These are phyloP conservation scores for Eremomyces bilateralis DNA, from an alignment of 495 filamentous ascomycete genomes.

Conservation along the genomic window DNA sequence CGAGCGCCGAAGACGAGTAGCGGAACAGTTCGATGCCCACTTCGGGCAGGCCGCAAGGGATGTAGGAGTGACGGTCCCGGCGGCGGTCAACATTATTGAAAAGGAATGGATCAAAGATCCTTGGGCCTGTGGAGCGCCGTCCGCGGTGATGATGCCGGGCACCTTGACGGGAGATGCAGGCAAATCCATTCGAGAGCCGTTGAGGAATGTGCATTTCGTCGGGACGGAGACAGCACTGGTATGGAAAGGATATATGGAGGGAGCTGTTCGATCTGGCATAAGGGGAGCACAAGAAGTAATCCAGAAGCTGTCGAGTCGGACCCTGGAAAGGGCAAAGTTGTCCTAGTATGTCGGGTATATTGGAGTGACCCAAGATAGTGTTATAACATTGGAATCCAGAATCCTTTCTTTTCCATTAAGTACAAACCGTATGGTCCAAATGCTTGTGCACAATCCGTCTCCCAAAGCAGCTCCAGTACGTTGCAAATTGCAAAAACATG, in stretches of 20 bases:
- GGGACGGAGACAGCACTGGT: slow-evolving; percentile 15
- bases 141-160: slow-evolving; percentile 7
- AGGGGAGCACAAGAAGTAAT: slow-evolving; percentile 11
- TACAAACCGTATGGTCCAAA: background rate
- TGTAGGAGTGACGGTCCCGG: slow-evolving; percentile 1
- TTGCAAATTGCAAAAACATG: background rate
- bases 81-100: slow-evolving; percentile 8
- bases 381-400: background rate
- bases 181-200: slow-evolving; percentile 5
- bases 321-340: background rate
- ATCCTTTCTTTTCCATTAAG: background rate
- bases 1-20: background rate
- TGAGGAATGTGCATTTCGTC: slow-evolving; percentile 15
- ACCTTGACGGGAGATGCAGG: slow-evolving; percentile 1
- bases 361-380: too few species aligned
- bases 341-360: background rate
- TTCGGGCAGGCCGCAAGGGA: background rate
- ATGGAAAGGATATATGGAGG: slow-evolving; percentile 19
- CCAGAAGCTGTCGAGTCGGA: too few species aligned
- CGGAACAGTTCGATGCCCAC: background rate
- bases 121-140: slow-evolving; percentile 8
- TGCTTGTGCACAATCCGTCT: background rate
- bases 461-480: background rate
- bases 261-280: slow-evolving; percentile 14
- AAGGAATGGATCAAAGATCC: slow-evolving; percentile 10